Base-by-base conservation (phyloP, 306 rosid genomes). In the Datisca glomerata region DNA sequence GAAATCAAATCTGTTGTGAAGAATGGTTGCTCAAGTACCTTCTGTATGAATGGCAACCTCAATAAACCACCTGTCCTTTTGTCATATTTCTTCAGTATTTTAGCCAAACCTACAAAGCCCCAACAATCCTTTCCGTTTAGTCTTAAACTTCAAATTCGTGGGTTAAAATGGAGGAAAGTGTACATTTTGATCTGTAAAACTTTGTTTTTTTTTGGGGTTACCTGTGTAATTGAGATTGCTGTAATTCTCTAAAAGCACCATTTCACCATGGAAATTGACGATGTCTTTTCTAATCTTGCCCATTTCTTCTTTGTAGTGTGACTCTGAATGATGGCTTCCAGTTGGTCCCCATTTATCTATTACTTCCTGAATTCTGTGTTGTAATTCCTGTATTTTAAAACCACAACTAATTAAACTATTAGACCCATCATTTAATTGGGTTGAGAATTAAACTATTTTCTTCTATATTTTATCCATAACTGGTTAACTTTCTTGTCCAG, bases 221-320 rank as follows among this genome's bases (percentile, higher is more conserved):
- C 97, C 94, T 65, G 89, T 83, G 63, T 79, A 87, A 53, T 87
- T 87, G 59, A 87, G 51, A 46, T 68, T 87, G 83, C 93, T 87
- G 60, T 87, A 87, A 51, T 83, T 83, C 10, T 71, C 66, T 43
- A 87, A 23, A 18, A 87, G 93, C 46, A 87, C 97, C 95, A 87
- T 87, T 68, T 79, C 91, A 17, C 93, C 95, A 8, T 87, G 97
- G 50, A 87, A 83, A 68, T 87, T 89, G 71, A 87, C 94, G 17
- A 87, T 76, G 23, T 65, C 70, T 57, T 70, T 78, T 61, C 89
- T 72, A 51, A 79, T 72, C 59, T 79, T 80, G 16, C 53, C 70
- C 79, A 77, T 75, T 49, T 72, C 86, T 2, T 67, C 75, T 22
- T 55, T 67, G 24, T 67, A 72, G 29, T 57, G 21, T 1, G 37